phyloP scores from a whole-genome alignment of 192 early-diverging fungal species.

The Lunasporangiospora selenospora region DNA sequence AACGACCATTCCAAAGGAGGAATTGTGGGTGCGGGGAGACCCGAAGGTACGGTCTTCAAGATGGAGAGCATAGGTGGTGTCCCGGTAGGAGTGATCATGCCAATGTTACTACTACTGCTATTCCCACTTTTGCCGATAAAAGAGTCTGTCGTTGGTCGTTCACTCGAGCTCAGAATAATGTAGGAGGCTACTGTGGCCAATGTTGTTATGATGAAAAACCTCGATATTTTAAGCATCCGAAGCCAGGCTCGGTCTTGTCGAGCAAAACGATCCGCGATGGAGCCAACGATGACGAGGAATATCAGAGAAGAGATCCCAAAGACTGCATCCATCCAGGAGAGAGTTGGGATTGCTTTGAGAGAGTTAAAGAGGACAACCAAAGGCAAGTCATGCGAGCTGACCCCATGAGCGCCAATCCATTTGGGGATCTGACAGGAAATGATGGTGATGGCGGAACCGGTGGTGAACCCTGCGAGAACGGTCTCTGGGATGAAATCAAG shows the following conservation, averaged over 20 bases:
- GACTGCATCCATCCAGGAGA: conserved; percentile 11
- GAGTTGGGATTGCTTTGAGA: conserved; percentile 3
- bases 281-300: conserved; percentile 7
- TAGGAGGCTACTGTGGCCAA: conserved; percentile 76
- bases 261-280: conserved; percentile 4
- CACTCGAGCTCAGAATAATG: no score
- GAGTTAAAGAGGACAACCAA: conserved; percentile 48
- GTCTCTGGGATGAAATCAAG: conserved; percentile 86
- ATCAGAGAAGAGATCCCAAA: conserved; percentile 11
- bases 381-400: conserved; percentile 71
- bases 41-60: conserved; percentile 73
- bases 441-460: conserved; percentile 81
- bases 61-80: conserved; percentile 55
- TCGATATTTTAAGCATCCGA: conserved; percentile 19
- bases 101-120: no score
- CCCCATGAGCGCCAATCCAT: conserved; percentile 75
- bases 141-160: conserved; percentile 9
- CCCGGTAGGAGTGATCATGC: conserved; percentile 35
- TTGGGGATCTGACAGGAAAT: conserved; percentile 61
- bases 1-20: conserved; percentile 56
- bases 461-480: conserved; percentile 86
- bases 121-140: no score
- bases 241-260: conserved; percentile 11
- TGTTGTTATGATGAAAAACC: conserved; percentile 67
- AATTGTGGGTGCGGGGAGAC: conserved; percentile 67